Evolutionary conservation across 1,284 basidiomycete genomes (phyloP), one percentile per base, ranked within the genome.

Genomic region (Thelephora terrestris): DNA sequence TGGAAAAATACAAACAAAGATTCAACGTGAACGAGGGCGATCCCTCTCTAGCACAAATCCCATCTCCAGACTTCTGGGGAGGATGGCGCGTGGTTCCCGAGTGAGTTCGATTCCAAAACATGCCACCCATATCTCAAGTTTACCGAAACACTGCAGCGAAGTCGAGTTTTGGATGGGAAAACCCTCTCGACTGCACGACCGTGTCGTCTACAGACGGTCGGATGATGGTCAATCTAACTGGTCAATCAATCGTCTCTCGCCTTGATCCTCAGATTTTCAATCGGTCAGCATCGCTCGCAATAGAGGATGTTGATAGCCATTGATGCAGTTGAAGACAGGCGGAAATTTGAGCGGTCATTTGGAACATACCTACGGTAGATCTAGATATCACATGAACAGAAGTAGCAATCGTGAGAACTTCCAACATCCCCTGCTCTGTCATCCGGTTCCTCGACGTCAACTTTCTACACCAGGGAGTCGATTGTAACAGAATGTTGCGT

Each of bases 81-180:
- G 95, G 95, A 2, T 97, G 90, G 83, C 76, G 94, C 56, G 76
- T 99, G 36, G 73, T 97, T 6, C 96, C 96, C 14, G 78, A 78
- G 87, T 94, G 65, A 64, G 83, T 76, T 10, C 9, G 5, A 3
- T 14, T 16, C n/a, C 16, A 48, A 7, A 43, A 48, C 34, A 46
- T 50, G 45, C 44, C 43, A 43, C 27, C 45, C 47, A 17, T 18
- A 38, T 2, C 32, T 43, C 36, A 27, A 29, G 25, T 21, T 45
- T 4, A 38, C 18, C 25, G 25, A 36, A 6, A 24, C 21, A 20
- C 21, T 45, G 14, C 54, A 81, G 79, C 53, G 80, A 85, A 68
- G 73, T 96, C 47, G 93, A 97, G 62, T 96, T 96, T 65, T 97
- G 93, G 93, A 76, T 79, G 16, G 93, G 93, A 32, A 87, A 92